These are phyloP conservation scores for Desmodesmus armatus DNA, from an alignment of 139 green algal species.

Conservation along the genomic window DNA sequence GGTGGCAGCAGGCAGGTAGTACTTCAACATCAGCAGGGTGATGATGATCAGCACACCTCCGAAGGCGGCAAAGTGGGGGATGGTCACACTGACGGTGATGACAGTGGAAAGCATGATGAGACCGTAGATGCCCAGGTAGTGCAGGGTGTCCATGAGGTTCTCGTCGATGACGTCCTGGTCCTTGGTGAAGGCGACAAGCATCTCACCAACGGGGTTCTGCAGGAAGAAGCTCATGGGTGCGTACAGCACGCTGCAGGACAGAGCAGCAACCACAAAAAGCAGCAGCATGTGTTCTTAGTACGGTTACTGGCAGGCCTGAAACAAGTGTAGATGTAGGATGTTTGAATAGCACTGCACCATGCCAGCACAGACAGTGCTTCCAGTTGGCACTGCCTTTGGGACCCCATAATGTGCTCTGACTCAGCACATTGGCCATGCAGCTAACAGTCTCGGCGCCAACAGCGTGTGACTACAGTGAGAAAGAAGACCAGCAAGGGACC, in stretches of 20 bases:
- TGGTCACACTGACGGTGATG: slow-evolving; percentile 69
- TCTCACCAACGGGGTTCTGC: slow-evolving; percentile 70
- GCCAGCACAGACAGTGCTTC: too few species aligned
- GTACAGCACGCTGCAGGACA: slow-evolving; percentile 54
- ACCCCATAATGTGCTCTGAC: too few species aligned
- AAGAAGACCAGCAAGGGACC: too few species aligned
- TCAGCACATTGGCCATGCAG: too few species aligned
- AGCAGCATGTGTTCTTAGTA: slow-evolving; percentile 64
- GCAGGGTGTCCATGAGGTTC: slow-evolving; percentile 64
- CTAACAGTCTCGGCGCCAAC: too few species aligned
- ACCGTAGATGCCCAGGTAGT: slow-evolving; percentile 70
- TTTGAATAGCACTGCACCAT: too few species aligned
- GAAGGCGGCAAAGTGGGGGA: slow-evolving; percentile 68
- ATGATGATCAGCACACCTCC: slow-evolving; percentile 59
- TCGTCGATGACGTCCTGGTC: slow-evolving; percentile 76
- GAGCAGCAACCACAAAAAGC: slow-evolving; percentile 11
- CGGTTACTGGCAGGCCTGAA: too few species aligned
- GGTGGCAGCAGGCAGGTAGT: slow-evolving; percentile 74
- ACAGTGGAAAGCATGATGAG: slow-evolving; percentile 71
- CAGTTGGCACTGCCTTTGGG: too few species aligned
- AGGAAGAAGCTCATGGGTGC: slow-evolving; percentile 76
- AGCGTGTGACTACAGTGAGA: too few species aligned
- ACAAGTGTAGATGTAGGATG: too few species aligned
- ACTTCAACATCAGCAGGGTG: slow-evolving; percentile 59
- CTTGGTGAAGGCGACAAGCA: slow-evolving; percentile 72